Base-by-base conservation (phyloP, 2,329 filamentous ascomycete species). In the Colletotrichum euphorbiae region DNA sequence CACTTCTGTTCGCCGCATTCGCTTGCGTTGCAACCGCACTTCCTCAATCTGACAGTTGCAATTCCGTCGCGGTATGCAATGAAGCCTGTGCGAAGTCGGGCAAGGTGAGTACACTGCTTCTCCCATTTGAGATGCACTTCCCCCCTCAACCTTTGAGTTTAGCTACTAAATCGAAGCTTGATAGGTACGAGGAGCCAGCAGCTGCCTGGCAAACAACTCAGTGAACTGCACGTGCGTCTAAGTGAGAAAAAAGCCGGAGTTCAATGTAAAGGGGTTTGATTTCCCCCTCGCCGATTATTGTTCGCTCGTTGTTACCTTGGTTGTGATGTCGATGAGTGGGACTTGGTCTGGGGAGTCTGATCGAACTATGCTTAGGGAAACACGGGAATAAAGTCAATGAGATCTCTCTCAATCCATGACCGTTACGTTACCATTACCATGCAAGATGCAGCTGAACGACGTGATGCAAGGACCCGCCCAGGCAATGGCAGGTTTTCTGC, bases 41-140 rank as follows among this genome's bases (percentile, higher is more conserved):
- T 1, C 58, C 58, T 4, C 46, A 52, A 19, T 13, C 11, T 8
- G 45, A 31, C 2, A 33, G 58, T 0, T 61, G 58, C 36, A 36
- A 61, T 19, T 61, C 58, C 12, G 58, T 61, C 21, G 58, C 58
- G 0, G 43, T 61, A 31, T 61, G 58, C 1, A 31, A 61, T 15
- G 58, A 61, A 0, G 15, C 52, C 12, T 61, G 58, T 8, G 58
- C 36, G 1, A 42, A 61, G 46, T 17, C 52, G 3, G 58, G 58
- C 15, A 11, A 33, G 46, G 36, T 17, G 3, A 54, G 45, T 40
- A 17, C 11, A 24, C 6, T 28, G 1, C 17, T 40, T 17, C n/a
- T n/a, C n/a, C 15, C 15, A 9, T 19, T 54, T 6, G 31, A 33
- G 31, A 4, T 40, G 28, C 2, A 3, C 36, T 7, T 2, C 2